Evolutionary conservation across 192 early-diverging fungal genomes (phyloP), one percentile per base, ranked within the genome.

Genomic region (Phycomyces nitens): DNA sequence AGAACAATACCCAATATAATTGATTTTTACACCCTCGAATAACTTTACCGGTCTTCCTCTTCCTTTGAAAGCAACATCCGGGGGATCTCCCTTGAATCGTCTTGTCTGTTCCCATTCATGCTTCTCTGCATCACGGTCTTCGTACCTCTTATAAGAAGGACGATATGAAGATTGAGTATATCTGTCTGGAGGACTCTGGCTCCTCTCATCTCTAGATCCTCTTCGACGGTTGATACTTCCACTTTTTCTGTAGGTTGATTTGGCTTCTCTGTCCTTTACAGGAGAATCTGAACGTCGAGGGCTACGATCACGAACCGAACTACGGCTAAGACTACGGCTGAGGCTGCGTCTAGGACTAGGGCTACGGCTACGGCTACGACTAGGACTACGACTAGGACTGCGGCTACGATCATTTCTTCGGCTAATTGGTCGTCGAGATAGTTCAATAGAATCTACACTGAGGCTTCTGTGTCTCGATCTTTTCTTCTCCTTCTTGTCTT

Each of bases 61-160:
- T 38, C 82, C 82, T 61, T 84, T 84, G 57, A 79, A 84, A 26
- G 74, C 73, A 38, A 84, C 70, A 24, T 68, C 68, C 0, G 82
- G 78, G 3, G 44, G 44, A 20, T 69, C 56, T 53, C 59, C 71
- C 16, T 62, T 42, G 40, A 71, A 60, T 3, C 53, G 15, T 55
- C 69, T 66, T 24, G 34, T 47, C 51, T 60, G 24, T 34, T 71
- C 62, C 75, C 74, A 62, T n/a, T 62, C 72, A 15, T 62, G 72
- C 16, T 66, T 60, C 21, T 68, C 64, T 18, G 42, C 24, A 39
- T 43, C 69, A 39, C 56, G 49, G 9, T 65, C 67, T 50, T 38
- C 53, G 15, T 51, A 38, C 21, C 20, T 41, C 54, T 59, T 50
- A 29, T 51, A 49, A 52, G 21, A 38, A 40, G 26, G 20, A 20